Conservation (phyloP, 352 stramenopile genomes). For the Globisporangium iwayamae region DNA sequence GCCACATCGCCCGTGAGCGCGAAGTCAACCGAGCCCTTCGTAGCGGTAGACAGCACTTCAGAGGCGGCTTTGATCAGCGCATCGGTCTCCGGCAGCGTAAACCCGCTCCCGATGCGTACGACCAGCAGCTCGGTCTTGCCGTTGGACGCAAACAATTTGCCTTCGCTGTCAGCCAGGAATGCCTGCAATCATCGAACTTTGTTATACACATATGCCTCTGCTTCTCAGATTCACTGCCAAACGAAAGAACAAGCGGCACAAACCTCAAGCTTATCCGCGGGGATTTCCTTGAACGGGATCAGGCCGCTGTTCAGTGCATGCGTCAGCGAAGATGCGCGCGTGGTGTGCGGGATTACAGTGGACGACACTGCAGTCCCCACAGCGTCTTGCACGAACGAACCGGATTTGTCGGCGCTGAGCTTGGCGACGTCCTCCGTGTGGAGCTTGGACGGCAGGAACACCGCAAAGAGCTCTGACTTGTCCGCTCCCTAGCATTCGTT, state of each 20-base stretch:
- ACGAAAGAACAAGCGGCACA: background rate
- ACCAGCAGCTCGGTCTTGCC: slow-evolving; percentile 61
- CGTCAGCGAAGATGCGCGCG: slow-evolving; percentile 37
- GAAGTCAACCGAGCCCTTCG: slow-evolving; percentile 47
- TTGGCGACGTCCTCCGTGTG: slow-evolving; percentile 38
- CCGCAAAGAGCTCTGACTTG: slow-evolving; percentile 45
- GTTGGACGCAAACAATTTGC: slow-evolving; percentile 39
- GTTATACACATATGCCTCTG: too few species aligned
- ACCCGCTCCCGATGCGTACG: slow-evolving; percentile 38
- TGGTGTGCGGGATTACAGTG: slow-evolving; percentile 73
- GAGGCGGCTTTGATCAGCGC: slow-evolving; percentile 38
- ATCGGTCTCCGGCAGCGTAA: slow-evolving; percentile 38
- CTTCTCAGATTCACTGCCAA: background rate
- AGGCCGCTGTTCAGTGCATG: slow-evolving; percentile 9
- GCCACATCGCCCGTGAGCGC: slow-evolving; percentile 57
- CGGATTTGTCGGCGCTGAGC: slow-evolving; percentile 19
- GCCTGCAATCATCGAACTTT: background rate
- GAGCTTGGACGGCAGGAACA: slow-evolving; percentile 52
- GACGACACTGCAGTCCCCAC: slow-evolving; percentile 49
- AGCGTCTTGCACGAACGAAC: slow-evolving; percentile 46
- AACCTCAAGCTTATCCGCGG: slow-evolving; percentile 24
- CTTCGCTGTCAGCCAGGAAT: slow-evolving; percentile 13
- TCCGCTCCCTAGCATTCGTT: background rate
- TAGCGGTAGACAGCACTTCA: slow-evolving; percentile 28
- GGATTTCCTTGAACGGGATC: slow-evolving; percentile 15